Evolutionary conservation across 2,329 filamentous ascomycete genomes (phyloP), one percentile per base, ranked within the genome.

Genomic region (Monascus ruber): DNA sequence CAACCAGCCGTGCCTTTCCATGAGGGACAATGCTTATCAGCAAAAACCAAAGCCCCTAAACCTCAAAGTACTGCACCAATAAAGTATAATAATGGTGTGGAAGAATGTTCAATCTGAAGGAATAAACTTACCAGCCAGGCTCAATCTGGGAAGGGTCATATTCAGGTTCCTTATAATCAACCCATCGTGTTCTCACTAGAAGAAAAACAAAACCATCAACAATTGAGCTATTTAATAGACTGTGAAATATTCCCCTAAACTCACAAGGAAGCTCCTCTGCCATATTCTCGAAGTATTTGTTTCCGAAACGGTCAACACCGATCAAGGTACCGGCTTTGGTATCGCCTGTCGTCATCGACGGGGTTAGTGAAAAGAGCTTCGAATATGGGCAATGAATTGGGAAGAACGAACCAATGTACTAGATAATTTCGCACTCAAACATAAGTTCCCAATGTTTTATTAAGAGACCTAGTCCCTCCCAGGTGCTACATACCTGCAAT

Each of bases 261-360:
- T 61, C 72, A 94, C 85, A 72, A 42, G 91, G 91, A 43, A 98
- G 74, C 66, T 98, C 91, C 62, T 96, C 87, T 45, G 72, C 68
- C 58, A 78, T 66, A 72, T 98, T 95, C 75, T 98, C 91, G 64
- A 78, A 98, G 75, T 76, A 98, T 71, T 94, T 96, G 79, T 98
- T 98, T 65, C 91, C 93, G 62, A 81, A 93, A 64, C 80, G 78
- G 71, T 98, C 91, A 57, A 70, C 76, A 54, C 82, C 91, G 50
- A 98, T 77, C 51, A 94, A 73, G 33, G 77, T 79, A 57, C 91
- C 93, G 59, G 83, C 80, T 72, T 98, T 98, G 66, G 91, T 98
- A 69, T 98, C 91, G 71, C 89, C 88, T 91, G 60, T 47, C 42
- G 46, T 50, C 39, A 6, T 43, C 53, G 45, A 38, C 41, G 34